Evolutionary conservation across 176 grass and related monocot genomes (phyloP).

Genomic region (Triticum turgidum): DNA sequence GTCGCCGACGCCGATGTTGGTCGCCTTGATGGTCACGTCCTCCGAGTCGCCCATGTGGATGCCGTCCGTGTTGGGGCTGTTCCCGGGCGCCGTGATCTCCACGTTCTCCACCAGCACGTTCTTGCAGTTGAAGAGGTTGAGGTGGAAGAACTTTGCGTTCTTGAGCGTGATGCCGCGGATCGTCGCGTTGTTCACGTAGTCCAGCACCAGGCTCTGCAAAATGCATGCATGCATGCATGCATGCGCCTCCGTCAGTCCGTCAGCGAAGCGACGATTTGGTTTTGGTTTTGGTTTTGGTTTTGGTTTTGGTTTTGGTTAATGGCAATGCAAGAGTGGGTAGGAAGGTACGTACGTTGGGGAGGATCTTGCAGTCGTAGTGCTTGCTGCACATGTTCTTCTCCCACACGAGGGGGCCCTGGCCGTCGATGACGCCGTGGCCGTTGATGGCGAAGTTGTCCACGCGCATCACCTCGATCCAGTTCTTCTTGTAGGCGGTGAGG

Average conservation of each 20-base stretch:
- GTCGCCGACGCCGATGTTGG: constrained; percentile 64
- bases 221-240: no score
- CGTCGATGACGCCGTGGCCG: constrained; percentile 54
- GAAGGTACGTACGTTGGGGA: constrained; percentile 39
- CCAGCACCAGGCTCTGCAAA: constrained; percentile 56
- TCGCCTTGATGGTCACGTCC: constrained; percentile 46
- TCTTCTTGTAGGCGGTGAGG: constrained; percentile 38
- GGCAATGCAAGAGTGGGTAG: no score
- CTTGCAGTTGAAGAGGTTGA: constrained; percentile 47
- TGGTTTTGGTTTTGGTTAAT: no score
- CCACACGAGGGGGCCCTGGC: constrained; percentile 61
- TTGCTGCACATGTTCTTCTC: constrained; percentile 48
- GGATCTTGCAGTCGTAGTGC: constrained; percentile 46
- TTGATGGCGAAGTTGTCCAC: constrained; percentile 41
- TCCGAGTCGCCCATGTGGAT: constrained; percentile 66
- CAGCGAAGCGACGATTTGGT: no score
- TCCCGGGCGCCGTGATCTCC: constrained; percentile 39
- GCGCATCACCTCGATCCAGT: constrained; percentile 60
- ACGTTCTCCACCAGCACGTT: constrained; percentile 48
- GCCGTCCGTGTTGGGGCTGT: constrained; percentile 89
- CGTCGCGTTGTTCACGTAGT: constrained; percentile 36
- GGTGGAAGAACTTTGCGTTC: constrained; percentile 81
- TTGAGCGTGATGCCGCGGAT: constrained; percentile 33
- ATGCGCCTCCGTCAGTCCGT: no score
- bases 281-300: no score